Evolutionary conservation across 2,329 filamentous ascomycete species (phyloP).

Genomic region (Cryphonectria nitschkei): DNA sequence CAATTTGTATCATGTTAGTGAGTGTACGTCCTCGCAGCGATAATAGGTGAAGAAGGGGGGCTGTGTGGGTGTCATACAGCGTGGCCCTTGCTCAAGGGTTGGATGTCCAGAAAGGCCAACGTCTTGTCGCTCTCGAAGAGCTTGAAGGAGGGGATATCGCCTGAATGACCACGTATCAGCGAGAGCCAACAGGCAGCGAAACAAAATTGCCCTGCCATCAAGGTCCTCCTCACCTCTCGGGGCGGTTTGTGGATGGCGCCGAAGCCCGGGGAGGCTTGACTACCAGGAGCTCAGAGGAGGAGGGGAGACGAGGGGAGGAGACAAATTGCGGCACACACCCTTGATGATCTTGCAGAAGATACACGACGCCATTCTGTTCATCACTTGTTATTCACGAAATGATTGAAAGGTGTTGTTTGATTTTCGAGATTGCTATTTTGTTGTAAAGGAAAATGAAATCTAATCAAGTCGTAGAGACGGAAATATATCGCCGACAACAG

Average conservation of each 20-base stretch:
- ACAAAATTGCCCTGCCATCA: background rate
- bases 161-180: conserved; percentile 48
- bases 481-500: conserved; percentile 19
- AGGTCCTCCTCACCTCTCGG: conserved; percentile 2
- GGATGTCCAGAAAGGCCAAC: conserved; percentile 94
- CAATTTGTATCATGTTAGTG: background rate
- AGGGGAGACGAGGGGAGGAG: background rate
- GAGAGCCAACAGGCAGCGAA: background rate
- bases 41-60: background rate
- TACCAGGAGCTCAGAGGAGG: conserved; percentile 7
- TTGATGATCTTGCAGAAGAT: conserved; percentile 99
- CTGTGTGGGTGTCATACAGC: conserved; percentile 62
- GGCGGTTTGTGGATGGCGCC: background rate
- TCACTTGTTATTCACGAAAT: conserved; percentile 17
- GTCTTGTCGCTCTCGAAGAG: conserved; percentile 94
- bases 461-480: background rate
- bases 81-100: conserved; percentile 85
- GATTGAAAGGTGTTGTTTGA: background rate
- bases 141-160: conserved; percentile 95
- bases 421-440: background rate
- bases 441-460: background rate
- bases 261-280: background rate
- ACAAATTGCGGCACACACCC: conserved; percentile 52
- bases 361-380: conserved; percentile 66
- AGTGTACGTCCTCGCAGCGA: background rate